Base-by-base conservation (phyloP, 1,139 yeast species). In the Geotrichum klebahnii region DNA sequence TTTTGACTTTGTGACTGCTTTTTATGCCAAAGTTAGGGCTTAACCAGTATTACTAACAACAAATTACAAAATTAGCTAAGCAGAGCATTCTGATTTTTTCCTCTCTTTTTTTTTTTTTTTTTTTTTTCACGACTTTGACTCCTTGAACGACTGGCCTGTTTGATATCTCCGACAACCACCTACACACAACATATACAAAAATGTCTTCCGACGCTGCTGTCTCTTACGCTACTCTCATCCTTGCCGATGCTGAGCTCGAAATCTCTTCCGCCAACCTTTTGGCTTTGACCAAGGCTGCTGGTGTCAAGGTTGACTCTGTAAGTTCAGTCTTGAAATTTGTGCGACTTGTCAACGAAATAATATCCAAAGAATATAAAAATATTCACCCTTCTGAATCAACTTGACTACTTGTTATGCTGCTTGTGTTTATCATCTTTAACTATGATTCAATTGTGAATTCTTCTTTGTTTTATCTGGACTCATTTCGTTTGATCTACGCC, bases 171-270 rank as follows among this genome's bases (percentile, higher is more conserved):
- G 33, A 22, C 39, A 42, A 33, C 16, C 24, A 32, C 29, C 41
- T n/a, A 32, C 35, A 23, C 24, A 5, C 20, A 46, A 40, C 41
- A 53, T 31, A 45, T 28, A 46, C 46, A 48, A 42, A 42, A 34
- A 61, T 61, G 64, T 61, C 64, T 55, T 54, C 69, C 50, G 71
- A 69, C 59, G 67, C 70, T 59, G 67, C 69, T 58, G 70, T 68
- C 55, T 68, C 68, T 57, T 59, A 65, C 70, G 96, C 97, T 73
- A 92, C 97, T 73, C 84, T 89, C 77, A 88, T 89, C 80, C 81
- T 89, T 76, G 95, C 96, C 65, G 97, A 89, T 75, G 84, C 96
- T 67, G 96, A 88, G 71, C 77, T 86, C 71, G 96, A 86, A 76
- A 80, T 88, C 81, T 74, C 96, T 68, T 72, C 95, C 67, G 96